Percentiles rank a stretch among this genome's conserved stretches.
These are phyloP conservation scores for Meira nashicola DNA, from an alignment of 1,284 basidiomycete genomes.

Conservation along the genomic window DNA sequence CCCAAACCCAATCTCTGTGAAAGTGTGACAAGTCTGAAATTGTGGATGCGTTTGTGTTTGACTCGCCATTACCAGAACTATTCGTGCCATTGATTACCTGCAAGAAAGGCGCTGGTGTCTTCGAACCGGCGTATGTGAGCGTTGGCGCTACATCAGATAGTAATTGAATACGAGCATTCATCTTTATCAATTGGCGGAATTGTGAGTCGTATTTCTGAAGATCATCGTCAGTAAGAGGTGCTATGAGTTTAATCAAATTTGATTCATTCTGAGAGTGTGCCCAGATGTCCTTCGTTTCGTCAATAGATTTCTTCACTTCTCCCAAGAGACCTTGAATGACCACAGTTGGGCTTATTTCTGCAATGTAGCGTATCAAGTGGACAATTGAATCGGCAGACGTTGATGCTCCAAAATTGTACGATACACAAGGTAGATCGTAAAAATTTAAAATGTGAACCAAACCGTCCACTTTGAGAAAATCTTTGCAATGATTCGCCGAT, in stretches of 20 bases:
- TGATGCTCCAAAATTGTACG: constrained; percentile 81
- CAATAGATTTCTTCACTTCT: constrained; percentile 68
- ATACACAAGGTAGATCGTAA: constrained; percentile 77
- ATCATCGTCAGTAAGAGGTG: constrained; percentile 54
- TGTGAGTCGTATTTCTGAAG: constrained; percentile 59
- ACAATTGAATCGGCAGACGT: constrained; percentile 77
- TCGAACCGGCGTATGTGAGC: constrained; percentile 76
- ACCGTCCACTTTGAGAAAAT: constrained; percentile 78
- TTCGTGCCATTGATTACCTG: constrained; percentile 65
- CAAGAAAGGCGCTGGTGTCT: constrained; percentile 70
- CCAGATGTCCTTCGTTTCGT: constrained; percentile 71
- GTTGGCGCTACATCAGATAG: constrained; percentile 83
- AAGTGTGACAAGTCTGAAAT: constrained; percentile 72
- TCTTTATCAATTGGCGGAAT: constrained; percentile 71
- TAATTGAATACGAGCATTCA: constrained; percentile 74
- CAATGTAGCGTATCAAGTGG: constrained; percentile 79
- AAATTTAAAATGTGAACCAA: constrained; percentile 71
- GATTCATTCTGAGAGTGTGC: constrained; percentile 9
- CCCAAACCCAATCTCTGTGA: constrained; percentile 79
- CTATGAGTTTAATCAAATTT: background rate
- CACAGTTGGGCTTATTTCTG: constrained; percentile 74
- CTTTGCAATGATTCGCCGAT: constrained; percentile 75
- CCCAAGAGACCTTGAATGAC: constrained; percentile 69
- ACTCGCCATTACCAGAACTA: background rate
- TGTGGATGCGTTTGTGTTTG: constrained; percentile 53